Evolutionary conservation across 2,329 filamentous ascomycete species (phyloP).

Genomic region (Akanthomyces lecanii): DNA sequence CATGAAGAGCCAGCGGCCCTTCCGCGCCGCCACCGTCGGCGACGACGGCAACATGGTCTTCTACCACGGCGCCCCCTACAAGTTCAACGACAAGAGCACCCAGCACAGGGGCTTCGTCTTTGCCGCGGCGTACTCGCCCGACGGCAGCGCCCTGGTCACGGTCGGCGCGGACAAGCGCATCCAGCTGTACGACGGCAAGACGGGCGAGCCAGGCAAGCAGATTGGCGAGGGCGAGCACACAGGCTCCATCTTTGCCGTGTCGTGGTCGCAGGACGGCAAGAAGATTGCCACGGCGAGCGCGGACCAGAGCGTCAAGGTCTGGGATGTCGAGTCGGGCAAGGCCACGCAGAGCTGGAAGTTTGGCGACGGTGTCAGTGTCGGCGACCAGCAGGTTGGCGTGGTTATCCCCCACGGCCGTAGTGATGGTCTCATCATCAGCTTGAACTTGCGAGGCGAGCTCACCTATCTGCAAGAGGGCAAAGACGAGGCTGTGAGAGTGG

Average conservation of each 20-base stretch:
- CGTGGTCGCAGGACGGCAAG: constrained; percentile 84
- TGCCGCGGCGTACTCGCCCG: constrained; percentile 82
- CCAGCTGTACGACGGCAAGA: constrained; percentile 95
- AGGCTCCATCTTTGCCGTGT: constrained; percentile 87
- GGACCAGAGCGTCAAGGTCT: constrained; percentile 90
- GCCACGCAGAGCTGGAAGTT: constrained; percentile 79
- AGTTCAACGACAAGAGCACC: constrained; percentile 80
- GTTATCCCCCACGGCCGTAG: constrained; percentile 79
- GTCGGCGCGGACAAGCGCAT: constrained; percentile 92
- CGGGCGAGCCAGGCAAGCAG: constrained; percentile 72
- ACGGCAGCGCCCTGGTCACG: constrained; percentile 75
- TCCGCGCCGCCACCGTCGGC: constrained; percentile 84
- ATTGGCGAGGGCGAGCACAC: constrained; percentile 83
- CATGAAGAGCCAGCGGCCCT: constrained; percentile 82
- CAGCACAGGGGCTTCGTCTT: constrained; percentile 88
- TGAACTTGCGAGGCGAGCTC: constrained; percentile 83
- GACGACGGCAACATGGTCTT: constrained; percentile 90
- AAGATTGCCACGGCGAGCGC: constrained; percentile 87
- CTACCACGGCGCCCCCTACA: constrained; percentile 91
- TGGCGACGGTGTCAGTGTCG: constrained; percentile 71
- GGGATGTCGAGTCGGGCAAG: constrained; percentile 80
- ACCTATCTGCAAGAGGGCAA: constrained; percentile 79
- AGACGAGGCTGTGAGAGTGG: constrained; percentile 61
- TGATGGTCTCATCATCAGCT: constrained; percentile 84
- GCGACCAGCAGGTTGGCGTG: constrained; percentile 89